Evolutionary conservation across 305 asterid genomes (phyloP), one percentile per base, ranked within the genome.

Genomic region (Rubia balearica): DNA sequence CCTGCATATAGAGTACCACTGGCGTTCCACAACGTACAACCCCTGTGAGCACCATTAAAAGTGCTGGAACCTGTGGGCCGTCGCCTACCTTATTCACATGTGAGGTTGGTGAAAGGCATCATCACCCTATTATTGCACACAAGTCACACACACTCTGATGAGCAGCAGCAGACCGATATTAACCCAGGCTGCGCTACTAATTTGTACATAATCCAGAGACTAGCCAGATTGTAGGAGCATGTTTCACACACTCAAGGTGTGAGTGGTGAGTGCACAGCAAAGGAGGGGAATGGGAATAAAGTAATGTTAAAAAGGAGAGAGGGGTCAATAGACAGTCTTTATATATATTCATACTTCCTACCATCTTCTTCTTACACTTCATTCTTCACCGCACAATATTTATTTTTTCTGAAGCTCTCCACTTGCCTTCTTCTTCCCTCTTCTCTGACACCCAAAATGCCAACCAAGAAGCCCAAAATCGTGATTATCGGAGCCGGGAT

Each of bases 401-500:
- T 16, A 51, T 38, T 73, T 62, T 27, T 61, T 67, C 73, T 72
- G n/a, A n/a, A 72, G 73, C 68, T 67, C 71, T 73, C 24, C 73
- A 74, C 71, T 65, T 69, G 69, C 63, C 57, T 68, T 51, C 57
- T 53, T 70, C 43, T 59, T 59, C 65, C 24, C 12, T 19, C 56
- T 45, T 64, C 46, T 40, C 36, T 21, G 24, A 38, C 67, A 36
- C 24, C 53, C 49, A 79, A 57, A 83, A 92, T 92, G 98, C 96
- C 83, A 80, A 82, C 61, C 70, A 88, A 73, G 80, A 90, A 85
- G 83, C 90, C 97, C 11, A 84, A 89, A 77, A 82, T 92, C 16
- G 90, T 92, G 63, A 87, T 92, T 53, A 89, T 92, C 68, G 98
- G 97, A n/a, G 98, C 96, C 7, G 98, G 98, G 73, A 90, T 92